These are phyloP conservation scores for Clarireedia sp. DNA, from an alignment of 2,329 filamentous ascomycete genomes.

Conservation along the genomic window DNA sequence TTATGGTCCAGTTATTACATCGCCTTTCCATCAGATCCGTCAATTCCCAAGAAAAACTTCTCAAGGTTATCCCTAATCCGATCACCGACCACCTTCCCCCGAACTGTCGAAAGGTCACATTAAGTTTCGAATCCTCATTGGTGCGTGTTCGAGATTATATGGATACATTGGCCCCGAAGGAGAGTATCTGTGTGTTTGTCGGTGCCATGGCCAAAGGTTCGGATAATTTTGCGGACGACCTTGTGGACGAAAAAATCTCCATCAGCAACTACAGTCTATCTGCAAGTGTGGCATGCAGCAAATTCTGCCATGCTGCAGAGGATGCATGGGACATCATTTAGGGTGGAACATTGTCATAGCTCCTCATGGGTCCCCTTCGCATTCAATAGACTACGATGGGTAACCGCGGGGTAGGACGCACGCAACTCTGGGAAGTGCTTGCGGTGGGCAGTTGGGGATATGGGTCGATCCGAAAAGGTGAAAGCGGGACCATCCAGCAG, in stretches of 20 bases:
- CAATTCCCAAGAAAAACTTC: slow-evolving; percentile 92
- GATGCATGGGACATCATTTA: slow-evolving; percentile 93
- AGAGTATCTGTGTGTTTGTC: slow-evolving; percentile 96
- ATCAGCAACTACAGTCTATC: slow-evolving; percentile 98
- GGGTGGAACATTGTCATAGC: slow-evolving; percentile 21
- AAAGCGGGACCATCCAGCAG: slow-evolving; percentile 31
- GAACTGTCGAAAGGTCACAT: slow-evolving; percentile 94
- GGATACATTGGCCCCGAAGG: slow-evolving; percentile 65
- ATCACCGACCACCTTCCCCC: slow-evolving; percentile 95
- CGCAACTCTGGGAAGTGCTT: background rate
- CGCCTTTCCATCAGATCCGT: slow-evolving; percentile 92
- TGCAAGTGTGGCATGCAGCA: slow-evolving; percentile 97
- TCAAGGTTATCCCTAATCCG: slow-evolving; percentile 96
- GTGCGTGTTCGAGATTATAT: slow-evolving; percentile 87
- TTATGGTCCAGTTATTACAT: slow-evolving; percentile 97
- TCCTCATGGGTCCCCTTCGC: slow-evolving; percentile 9
- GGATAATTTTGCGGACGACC: slow-evolving; percentile 89
- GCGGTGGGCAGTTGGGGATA: slow-evolving; percentile 15
- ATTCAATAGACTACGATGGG: slow-evolving; percentile 13
- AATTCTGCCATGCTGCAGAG: slow-evolving; percentile 97
- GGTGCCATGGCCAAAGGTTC: slow-evolving; percentile 97
- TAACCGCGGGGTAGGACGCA: background rate
- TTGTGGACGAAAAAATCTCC: slow-evolving; percentile 93
- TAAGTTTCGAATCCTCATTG: slow-evolving; percentile 87
- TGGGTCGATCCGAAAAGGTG: slow-evolving; percentile 29